Base-by-base conservation (phyloP, 345 rosid species). In the Atalantia buxifolia region DNA sequence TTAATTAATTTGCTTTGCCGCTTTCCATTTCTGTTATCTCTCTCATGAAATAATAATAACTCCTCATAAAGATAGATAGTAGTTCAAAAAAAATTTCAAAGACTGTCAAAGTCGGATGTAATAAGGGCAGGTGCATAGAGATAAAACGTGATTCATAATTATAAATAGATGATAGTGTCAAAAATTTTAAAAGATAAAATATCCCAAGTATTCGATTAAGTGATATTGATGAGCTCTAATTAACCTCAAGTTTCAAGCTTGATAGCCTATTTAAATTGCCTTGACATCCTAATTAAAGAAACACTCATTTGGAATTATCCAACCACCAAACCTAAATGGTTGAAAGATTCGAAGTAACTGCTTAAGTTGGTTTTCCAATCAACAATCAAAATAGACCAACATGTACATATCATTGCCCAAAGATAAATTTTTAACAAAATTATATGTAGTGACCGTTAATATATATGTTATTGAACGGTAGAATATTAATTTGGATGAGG, bases 401-500 rank as follows among this genome's bases (percentile, higher is more conserved):
- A 69, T 40, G 31, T 13, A 33, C 14, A 45, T 10, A 42, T 42
- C 55, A 75, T 74, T 75, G 60, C 57, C 57, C 33, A 66, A 30
- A 42, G 25, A 61, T 45, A 45, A 59, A 66, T 19, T 28, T 22
- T 19, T 55, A 65, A 42, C 21, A 56, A 18, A 8, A 7, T 27
- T 28, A n/a, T 22, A 55, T 9, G 6, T 53, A 38, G 73, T 72
- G 81, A 68, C 67, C 4, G 67, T 4, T 62, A 28, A 68, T 42
- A 10, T 42, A 65, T 65, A 24, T 65, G 74, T 24, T 57, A 56
- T 35, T 10, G 60, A 59, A 16, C 5, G 19, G 18, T 1, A 19
- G 22, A 74, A 53, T 40, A 62, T 66, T n/a, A n/a, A n/a, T n/a
- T 12, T 67, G 79, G 82, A 81, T 38, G 69, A 75, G 57, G 64